phyloP scores from a whole-genome alignment of 148 eudicot genomes.

The Chenopodium berlandieri region DNA sequence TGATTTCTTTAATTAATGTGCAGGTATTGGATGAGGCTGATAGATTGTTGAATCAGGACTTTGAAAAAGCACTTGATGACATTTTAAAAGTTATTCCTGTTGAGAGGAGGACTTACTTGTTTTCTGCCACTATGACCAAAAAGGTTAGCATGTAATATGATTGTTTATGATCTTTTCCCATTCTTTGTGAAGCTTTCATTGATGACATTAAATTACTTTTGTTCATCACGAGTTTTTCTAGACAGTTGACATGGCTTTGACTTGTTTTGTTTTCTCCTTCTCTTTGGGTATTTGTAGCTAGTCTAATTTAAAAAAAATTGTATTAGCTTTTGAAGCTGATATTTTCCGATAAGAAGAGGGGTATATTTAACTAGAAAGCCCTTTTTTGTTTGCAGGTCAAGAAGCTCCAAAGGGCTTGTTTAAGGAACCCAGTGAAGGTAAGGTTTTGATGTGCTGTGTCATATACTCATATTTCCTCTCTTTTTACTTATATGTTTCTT shows the following conservation, averaged over 20 bases:
- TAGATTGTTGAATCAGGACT: slow-evolving; percentile 81
- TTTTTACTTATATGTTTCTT: not conserved
- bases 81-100: slow-evolving; percentile 71
- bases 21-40: slow-evolving; percentile 98
- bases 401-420: slow-evolving; percentile 86
- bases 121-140: slow-evolving; percentile 92
- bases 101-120: slow-evolving; percentile 69
- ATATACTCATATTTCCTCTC: not conserved
- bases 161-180: not conserved
- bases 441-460: slow-evolving; percentile 9
- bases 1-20: slow-evolving; percentile 2
- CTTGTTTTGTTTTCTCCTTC: not conserved
- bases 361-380: not conserved
- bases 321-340: not conserved
- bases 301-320: not conserved
- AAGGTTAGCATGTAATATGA: slow-evolving; percentile 42
- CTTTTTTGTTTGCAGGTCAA: slow-evolving; percentile 50
- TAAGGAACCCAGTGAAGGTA: slow-evolving; percentile 90
- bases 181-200: not conserved
- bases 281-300: not conserved
- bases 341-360: not conserved
- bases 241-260: not conserved
- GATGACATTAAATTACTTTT: not conserved
- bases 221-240: not conserved
- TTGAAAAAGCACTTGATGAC: slow-evolving; percentile 77